Conservation (phyloP, 1,284 basidiomycete genomes). For the Afroboletus lepidellus region DNA sequence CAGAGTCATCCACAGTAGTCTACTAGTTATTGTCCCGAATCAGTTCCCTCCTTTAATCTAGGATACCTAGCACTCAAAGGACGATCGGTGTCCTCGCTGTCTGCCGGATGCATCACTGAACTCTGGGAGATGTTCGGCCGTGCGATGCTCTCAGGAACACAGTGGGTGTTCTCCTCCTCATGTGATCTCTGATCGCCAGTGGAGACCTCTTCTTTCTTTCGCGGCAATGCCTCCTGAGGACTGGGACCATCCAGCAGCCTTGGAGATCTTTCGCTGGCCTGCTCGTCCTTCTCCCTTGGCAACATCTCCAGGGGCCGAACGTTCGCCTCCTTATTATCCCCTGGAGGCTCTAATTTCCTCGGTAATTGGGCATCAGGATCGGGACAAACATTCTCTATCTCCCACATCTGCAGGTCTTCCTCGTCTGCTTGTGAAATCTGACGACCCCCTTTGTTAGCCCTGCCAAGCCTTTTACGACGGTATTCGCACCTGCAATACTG, state of each 20-base stretch:
- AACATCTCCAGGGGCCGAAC: neutral
- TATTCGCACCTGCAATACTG: neutral
- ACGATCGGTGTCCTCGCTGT: no score
- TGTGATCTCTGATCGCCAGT: neutral
- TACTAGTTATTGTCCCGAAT: no score
- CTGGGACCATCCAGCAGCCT: neutral
- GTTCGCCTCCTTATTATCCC: neutral
- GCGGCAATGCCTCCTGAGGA: neutral
- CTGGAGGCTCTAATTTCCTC: neutral
- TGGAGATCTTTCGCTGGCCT: neutral
- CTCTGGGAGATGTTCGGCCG: neutral
- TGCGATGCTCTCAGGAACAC: neutral
- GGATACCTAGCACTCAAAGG: no score
- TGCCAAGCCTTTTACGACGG: neutral
- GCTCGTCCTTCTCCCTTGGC: neutral
- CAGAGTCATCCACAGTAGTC: no score
- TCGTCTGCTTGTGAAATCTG: neutral
- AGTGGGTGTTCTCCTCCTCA: neutral
- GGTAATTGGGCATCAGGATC: neutral
- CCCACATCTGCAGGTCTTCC: neutral
- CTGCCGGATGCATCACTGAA: neutral
- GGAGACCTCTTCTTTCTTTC: neutral
- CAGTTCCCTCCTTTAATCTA: no score
- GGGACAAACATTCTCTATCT: neutral
- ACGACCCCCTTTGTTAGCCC: neutral